Evolutionary conservation across 345 rosid species (phyloP), one percentile per base, ranked within the genome.

Genomic region (Aegle marmelos): DNA sequence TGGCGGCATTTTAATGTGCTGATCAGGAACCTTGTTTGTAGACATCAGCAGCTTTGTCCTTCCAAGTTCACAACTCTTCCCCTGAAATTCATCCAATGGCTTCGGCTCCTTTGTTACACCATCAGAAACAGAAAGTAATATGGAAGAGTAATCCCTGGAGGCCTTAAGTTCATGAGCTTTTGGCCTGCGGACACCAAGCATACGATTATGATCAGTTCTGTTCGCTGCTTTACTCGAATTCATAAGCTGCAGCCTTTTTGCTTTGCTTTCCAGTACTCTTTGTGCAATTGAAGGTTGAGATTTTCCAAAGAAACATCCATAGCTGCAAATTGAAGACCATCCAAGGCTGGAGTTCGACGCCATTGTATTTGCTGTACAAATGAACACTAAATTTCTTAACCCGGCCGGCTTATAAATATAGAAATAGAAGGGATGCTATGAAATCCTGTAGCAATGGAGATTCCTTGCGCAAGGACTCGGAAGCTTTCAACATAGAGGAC

Each of bases 261-360:
- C 50, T 45, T 45, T 31, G 37, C 58, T 61, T 25, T 61, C 77
- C 16, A 37, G 36, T 8, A 74, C 37, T 61, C 68, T 60, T 0
- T 4, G 57, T 11, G 59, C 77, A 74, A 27, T 41, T 4, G 77
- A 60, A 28, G 77, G 59, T 28, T 74, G 77, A 61, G 69, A 39
- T 5, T 2, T 36, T 25, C 77, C 68, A 4, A 73, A 60, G 68
- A 74, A 72, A 27, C 57, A 14, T 6, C 77, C 68, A 7, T 37
- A 73, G 37, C 76, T 37, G 67, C 76, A 58, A 60, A 2, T 0
- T 16, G 14, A 73, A 73, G 39, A 27, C 28, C 25, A 36, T 53
- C 57, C 57, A 19, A 1, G 22, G 57, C 21, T 17, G 57, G 57
- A 45, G 50, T 3, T 45, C 17, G 50, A 45, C 50, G 4, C 4